Evolutionary conservation across 768 basidiomycete species (phyloP), one percentile per base, ranked within the genome.

Genomic region (Scleroderma citrinum): DNA sequence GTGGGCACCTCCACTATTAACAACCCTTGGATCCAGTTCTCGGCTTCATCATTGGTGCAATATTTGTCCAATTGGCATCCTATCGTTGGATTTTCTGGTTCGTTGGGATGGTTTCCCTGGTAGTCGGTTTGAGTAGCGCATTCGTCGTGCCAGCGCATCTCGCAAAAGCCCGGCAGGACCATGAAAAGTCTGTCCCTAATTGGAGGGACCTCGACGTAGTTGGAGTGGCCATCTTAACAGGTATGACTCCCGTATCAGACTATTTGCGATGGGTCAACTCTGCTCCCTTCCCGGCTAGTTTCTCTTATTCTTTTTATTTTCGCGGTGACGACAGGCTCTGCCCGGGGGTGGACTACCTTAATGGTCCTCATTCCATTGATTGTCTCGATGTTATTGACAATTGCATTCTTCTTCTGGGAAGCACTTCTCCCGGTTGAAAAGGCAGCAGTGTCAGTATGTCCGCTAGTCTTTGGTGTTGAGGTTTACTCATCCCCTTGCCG

Each of bases 31-130:
- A 12, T 34, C 16, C 39, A 75, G 72, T 73, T 5, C 50, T 71
- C 37, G 74, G 75, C 1, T 56, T 74, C n/a, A 47, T 74, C 23
- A 65, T 75, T 13, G 76, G 76, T 8, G 76, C 74, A 2, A 21
- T 72, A n/a, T 66, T 77, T 38, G 69, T 72, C 3, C 54, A 65
- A 36, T 71, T 61, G 29, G 62, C 63, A 2, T 69, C 71, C 11
- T 80, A 73, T 65, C 68, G 59, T 23, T 78, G 77, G 78, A 68
- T 78, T 17, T 80, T 81, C 57, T 78, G 72, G 59, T 69, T 74
- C 50, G 61, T 69, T 30, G 69, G 73, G 2, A 68, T 77, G 32
- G 47, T 78, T 31, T 58, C 68, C 34, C 45, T 68, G 6, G 56
- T 65, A 14, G 61, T 73, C 12, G 61, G 69, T 31, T 14, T 67